These are phyloP conservation scores for Fusarium bactridioides DNA, from an alignment of 2,329 filamentous ascomycete genomes.

Conservation along the genomic window DNA sequence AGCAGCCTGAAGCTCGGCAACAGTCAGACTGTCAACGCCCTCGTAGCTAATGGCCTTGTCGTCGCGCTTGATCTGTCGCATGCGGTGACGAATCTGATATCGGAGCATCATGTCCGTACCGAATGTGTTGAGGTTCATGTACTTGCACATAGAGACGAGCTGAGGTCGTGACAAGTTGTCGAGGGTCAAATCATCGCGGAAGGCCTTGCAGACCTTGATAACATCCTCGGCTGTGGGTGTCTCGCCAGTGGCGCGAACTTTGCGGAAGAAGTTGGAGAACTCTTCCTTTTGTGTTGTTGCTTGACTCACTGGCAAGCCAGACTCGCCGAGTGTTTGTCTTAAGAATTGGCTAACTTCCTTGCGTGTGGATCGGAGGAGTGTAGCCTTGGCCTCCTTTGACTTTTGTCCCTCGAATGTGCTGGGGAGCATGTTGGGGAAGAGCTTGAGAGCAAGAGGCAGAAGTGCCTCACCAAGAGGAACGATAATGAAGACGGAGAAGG, in stretches of 20 bases:
- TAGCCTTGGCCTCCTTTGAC: constrained; percentile 88
- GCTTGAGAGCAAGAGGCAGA: constrained; percentile 86
- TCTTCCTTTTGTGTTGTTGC: constrained; percentile 90
- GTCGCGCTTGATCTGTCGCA: constrained; percentile 99
- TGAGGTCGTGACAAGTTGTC: constrained; percentile 97
- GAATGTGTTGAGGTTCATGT: constrained; percentile 97
- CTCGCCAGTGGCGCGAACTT: constrained; percentile 91
- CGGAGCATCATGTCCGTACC: constrained; percentile 98
- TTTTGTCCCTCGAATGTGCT: constrained; percentile 96
- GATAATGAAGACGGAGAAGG: constrained; percentile 96
- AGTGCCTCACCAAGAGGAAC: constrained; percentile 95
- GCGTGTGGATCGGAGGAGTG: constrained; percentile 80
- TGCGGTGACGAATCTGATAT: constrained; percentile 95
- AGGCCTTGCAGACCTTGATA: constrained; percentile 98
- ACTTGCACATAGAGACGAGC: constrained; percentile 95
- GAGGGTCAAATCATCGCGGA: constrained; percentile 95
- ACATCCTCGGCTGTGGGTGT: constrained; percentile 88
- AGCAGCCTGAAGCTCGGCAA: constrained; percentile 89
- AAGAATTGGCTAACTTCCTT: constrained; percentile 95
- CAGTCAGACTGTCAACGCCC: constrained; percentile 91
- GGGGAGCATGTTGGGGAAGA: constrained; percentile 97
- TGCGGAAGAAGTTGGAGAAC: constrained; percentile 96
- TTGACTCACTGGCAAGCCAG: constrained; percentile 86
- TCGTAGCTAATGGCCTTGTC: constrained; percentile 94
- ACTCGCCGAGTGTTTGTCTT: constrained; percentile 87